These are phyloP conservation scores for Kondoa subrosea DNA, from an alignment of 768 basidiomycete species.

Conservation along the genomic window DNA sequence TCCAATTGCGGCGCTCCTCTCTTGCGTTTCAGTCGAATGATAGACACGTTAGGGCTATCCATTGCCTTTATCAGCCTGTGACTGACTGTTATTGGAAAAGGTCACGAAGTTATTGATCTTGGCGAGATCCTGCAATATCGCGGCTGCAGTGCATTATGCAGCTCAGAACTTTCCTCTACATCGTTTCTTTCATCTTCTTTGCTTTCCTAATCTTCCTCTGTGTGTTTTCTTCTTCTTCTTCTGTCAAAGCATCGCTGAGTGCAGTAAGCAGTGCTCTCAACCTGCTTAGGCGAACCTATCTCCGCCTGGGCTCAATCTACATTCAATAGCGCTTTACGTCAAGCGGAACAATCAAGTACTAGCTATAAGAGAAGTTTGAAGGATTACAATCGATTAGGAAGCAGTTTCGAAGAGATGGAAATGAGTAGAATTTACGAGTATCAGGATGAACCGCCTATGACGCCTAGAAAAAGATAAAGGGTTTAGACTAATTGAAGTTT, in stretches of 20 bases:
- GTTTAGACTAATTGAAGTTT: background rate
- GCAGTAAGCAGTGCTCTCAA: background rate
- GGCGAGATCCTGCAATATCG: background rate
- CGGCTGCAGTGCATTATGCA: background rate
- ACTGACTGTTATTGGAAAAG: too few relatives aligned
- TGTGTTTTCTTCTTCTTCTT: background rate
- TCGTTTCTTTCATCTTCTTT: background rate
- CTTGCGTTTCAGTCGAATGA: constrained; percentile 24
- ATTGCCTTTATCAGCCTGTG: too few relatives aligned
- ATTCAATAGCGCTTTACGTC: background rate
- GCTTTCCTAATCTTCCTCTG: background rate
- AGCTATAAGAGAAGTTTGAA: background rate
- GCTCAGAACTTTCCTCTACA: background rate
- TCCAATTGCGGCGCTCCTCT: constrained; percentile 21
- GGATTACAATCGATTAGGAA: background rate
- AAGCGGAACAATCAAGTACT: background rate
- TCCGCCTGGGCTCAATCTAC: background rate
- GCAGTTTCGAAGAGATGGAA: background rate
- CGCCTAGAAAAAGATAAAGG: background rate
- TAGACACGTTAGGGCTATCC: constrained; percentile 10
- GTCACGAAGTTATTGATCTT: too few relatives aligned
- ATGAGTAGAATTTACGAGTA: background rate
- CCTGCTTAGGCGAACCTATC: constrained; percentile 3
- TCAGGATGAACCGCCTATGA: background rate
- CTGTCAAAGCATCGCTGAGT: background rate